Evolutionary conservation across 345 rosid genomes (phyloP), one percentile per base, ranked within the genome.

Genomic region (Sisymbrium irio): DNA sequence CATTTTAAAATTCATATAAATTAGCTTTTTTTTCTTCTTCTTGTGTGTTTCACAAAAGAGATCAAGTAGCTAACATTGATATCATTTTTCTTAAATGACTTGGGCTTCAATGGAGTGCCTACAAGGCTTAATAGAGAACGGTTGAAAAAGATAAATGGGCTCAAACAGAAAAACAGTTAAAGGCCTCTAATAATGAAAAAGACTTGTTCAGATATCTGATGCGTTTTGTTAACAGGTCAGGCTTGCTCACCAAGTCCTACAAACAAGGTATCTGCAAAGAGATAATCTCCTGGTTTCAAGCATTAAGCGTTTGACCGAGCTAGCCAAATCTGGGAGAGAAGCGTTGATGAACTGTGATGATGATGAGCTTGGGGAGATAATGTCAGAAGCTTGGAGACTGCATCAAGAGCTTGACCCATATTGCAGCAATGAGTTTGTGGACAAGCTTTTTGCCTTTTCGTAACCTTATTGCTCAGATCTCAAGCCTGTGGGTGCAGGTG

Each of bases 401-500:
- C 99, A 95, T 74, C 99, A 92, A 79, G 99, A 95, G 80, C 93
- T 95, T 2, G 99, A 95, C 37, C 98, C 99, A 1, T 86, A 76
- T 74, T 95, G 97, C 86, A 92, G 99, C 86, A 92, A 92, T 37
- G 88, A 92, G 67, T 79, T 83, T 65, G 99, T 95, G 20, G 97
- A 95, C 51, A 78, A 75, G 62, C 92, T 95, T 2, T 92, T 92
- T 20, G 82, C 81, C 0, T 78, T 81, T 73, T 79, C 92, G 5
- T 83, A 86, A 36, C 88, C 94, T 18, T 92, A 82, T 84, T 83
- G 97, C 82, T 83, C 91, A 36, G 99, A 98, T 41, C 92, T 85
- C 85, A 90, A 95, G 87, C 97, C 92, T 6, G 97, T 95, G 1
- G 99, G 98, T 60, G 99, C 98, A 0, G 99, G 99, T 30, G 99